Percentiles rank a stretch among this genome's conserved stretches.
Conservation (phyloP, 192 early-diverging fungal genomes). For the Diversispora eburnea region DNA sequence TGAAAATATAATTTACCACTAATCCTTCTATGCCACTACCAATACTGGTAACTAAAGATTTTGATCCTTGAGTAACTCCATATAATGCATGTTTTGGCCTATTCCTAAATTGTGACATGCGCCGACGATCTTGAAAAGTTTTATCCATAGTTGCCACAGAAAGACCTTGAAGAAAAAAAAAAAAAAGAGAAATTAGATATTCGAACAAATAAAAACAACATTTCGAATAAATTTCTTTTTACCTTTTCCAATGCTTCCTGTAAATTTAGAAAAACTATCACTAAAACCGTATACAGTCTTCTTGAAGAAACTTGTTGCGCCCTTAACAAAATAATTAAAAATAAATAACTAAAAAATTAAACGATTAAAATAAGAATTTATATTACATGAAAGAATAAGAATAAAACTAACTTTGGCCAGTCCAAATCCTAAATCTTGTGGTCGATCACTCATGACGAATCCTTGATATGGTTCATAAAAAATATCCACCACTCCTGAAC, state of each 20-base stretch:
- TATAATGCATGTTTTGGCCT: conserved; percentile 84
- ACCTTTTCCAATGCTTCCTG: conserved; percentile 96
- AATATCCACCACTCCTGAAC: conserved; percentile 90
- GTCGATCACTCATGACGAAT: conserved; percentile 88
- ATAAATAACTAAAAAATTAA: not conserved
- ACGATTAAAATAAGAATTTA: not conserved
- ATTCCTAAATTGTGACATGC: conserved; percentile 77
- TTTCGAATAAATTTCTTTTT: not conserved
- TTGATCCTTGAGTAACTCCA: conserved; percentile 84
- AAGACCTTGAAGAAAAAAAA: conserved; percentile 35
- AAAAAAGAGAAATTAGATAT: not conserved
- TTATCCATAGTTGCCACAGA: conserved; percentile 94
- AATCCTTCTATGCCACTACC: conserved; percentile 86
- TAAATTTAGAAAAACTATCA: conserved; percentile 92
- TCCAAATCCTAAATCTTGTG: conserved; percentile 92
- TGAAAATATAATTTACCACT: conserved; percentile 53
- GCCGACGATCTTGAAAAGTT: conserved; percentile 79
- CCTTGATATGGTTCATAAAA: conserved; percentile 99
- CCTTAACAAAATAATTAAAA: conserved; percentile 38
- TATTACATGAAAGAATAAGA: conserved; percentile 34
- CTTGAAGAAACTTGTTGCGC: conserved; percentile 70
- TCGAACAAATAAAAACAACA: not conserved
- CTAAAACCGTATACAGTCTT: conserved; percentile 97
- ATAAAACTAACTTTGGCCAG: conserved; percentile 71
- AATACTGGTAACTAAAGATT: conserved; percentile 77